Evolutionary conservation across 768 basidiomycete species (phyloP).

Genomic region (Auricularia sp.): DNA sequence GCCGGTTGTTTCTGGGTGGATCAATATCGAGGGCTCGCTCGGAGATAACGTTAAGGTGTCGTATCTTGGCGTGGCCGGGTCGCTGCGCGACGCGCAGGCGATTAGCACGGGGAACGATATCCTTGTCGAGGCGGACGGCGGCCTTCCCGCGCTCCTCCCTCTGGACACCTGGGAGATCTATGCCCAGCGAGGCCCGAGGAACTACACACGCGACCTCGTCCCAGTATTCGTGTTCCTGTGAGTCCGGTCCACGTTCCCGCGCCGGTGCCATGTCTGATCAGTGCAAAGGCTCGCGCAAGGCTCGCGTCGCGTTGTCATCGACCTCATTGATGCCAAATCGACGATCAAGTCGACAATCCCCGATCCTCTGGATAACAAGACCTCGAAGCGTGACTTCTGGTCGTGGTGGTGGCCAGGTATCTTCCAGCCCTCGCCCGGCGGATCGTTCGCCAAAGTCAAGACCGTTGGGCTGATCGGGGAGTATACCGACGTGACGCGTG

Average conservation of each 20-base stretch:
- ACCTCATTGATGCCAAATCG: neutral
- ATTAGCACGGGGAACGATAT: neutral
- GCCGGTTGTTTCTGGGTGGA: slow-evolving; percentile 54
- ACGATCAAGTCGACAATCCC: neutral
- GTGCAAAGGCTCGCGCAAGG: neutral
- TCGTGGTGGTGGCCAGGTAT: neutral
- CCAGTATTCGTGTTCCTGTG: neutral
- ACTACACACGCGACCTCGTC: neutral
- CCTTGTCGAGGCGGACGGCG: neutral
- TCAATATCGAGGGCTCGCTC: slow-evolving; percentile 21
- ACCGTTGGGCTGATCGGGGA: neutral
- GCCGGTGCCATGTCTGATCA: neutral
- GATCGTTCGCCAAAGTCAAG: slow-evolving; percentile 2
- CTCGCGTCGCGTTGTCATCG: neutral
- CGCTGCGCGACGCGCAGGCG: neutral
- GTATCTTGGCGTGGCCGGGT: neutral
- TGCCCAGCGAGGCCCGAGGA: neutral
- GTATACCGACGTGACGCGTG: neutral
- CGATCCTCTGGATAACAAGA: neutral
- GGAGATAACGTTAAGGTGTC: neutral
- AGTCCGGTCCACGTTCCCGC: neutral
- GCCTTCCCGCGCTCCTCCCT: slow-evolving; percentile 2
- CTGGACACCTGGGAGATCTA: neutral
- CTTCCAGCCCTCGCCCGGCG: neutral
- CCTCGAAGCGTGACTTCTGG: neutral